Evolutionary conservation across 2,329 filamentous ascomycete genomes (phyloP).

Genomic region (Rhynchosporium secalis): DNA sequence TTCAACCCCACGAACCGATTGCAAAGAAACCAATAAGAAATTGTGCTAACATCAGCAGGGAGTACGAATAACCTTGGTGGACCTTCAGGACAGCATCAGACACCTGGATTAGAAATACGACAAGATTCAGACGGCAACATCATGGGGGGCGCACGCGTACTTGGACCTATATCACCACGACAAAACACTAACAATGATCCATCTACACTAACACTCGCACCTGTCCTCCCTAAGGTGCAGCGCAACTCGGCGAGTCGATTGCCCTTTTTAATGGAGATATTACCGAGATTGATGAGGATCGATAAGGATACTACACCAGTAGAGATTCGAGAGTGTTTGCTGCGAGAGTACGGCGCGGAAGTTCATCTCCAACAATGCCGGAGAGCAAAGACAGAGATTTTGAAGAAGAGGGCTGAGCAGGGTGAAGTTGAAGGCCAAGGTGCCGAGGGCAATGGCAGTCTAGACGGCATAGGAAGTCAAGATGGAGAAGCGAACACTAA

Average conservation of each 20-base stretch:
- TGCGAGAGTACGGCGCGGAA: slow-evolving; percentile 41
- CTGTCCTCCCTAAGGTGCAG: slow-evolving; percentile 39
- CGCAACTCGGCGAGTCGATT: slow-evolving; percentile 42
- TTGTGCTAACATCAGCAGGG: neutral
- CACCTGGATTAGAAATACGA: slow-evolving; percentile 31
- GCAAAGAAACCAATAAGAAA: too few species aligned
- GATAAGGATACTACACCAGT: slow-evolving; percentile 58
- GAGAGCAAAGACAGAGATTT: slow-evolving; percentile 39
- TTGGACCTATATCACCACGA: slow-evolving; percentile 29
- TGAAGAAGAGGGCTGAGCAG: slow-evolving; percentile 33
- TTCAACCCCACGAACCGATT: too few species aligned
- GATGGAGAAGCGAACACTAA: slow-evolving; percentile 27
- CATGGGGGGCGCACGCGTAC: slow-evolving; percentile 35
- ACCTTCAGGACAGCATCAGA: slow-evolving; percentile 10
- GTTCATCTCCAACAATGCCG: slow-evolving; percentile 40
- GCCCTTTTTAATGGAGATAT: slow-evolving; percentile 58
- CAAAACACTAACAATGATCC: slow-evolving; percentile 7
- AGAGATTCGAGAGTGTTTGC: slow-evolving; percentile 58
- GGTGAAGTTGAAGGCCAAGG: slow-evolving; percentile 15
- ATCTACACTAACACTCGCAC: slow-evolving; percentile 22
- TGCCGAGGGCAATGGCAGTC: slow-evolving; percentile 13
- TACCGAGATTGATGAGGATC: slow-evolving; percentile 60
- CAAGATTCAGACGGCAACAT: slow-evolving; percentile 38
- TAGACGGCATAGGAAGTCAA: slow-evolving; percentile 31
- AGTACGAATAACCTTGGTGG: slow-evolving; percentile 19